These are phyloP conservation scores for Silene uniflora DNA, from an alignment of 148 eudicot genomes.

Conservation along the genomic window DNA sequence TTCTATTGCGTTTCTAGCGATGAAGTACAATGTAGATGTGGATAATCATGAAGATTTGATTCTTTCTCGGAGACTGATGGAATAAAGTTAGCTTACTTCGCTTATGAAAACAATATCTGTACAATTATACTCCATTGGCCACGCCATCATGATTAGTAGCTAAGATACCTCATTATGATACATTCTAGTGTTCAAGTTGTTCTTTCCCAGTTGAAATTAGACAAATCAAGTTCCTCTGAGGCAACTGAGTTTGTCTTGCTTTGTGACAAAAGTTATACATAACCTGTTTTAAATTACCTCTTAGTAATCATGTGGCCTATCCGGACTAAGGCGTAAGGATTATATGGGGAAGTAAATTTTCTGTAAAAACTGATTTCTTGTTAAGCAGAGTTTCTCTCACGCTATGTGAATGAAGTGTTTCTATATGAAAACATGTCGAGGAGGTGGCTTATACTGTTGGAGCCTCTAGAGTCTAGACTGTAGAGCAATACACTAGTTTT, in stretches of 20 bases:
- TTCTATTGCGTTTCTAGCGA: slow-evolving; percentile 9
- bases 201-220: background rate
- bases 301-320: background rate
- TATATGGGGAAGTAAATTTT: background rate
- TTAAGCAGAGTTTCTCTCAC: background rate
- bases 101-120: background rate
- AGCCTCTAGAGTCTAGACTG: slow-evolving; percentile 1
- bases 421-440: background rate
- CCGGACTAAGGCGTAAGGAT: background rate
- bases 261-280: background rate
- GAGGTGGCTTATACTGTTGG: background rate
- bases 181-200: background rate
- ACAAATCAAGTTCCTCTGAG: background rate
- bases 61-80: background rate
- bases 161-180: slow-evolving; percentile 1
- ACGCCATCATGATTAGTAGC: background rate
- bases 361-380: background rate
- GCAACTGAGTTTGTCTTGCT: background rate
- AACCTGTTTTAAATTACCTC: background rate
- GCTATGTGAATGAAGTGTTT: background rate
- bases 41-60: background rate
- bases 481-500: background rate
- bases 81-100: background rate
- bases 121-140: background rate
- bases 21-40: background rate